Evolutionary conservation across 2,329 filamentous ascomycete species (phyloP).

Genomic region (Xylaria sp.): DNA sequence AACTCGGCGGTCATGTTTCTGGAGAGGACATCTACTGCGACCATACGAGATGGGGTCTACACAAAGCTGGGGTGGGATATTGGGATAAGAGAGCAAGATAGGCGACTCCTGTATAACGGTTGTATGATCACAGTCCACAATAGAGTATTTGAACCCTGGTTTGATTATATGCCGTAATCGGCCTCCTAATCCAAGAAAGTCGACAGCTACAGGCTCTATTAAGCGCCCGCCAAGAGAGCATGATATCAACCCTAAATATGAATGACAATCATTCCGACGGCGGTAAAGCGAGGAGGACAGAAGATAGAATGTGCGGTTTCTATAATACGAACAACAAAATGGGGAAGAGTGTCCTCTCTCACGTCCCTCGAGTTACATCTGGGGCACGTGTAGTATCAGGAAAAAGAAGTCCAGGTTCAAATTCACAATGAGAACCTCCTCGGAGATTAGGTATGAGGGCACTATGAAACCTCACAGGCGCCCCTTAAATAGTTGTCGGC

Average conservation of each 20-base stretch:
- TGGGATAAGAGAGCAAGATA: slow-evolving; percentile 22
- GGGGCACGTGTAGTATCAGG: no score
- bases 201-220: not conserved
- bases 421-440: no score
- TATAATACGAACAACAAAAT: no score
- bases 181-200: not conserved
- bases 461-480: not conserved
- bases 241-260: no score
- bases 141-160: not conserved
- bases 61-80: slow-evolving; percentile 31
- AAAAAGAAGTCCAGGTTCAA: no score
- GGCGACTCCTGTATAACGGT: not conserved
- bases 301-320: no score
- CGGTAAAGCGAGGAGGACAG: no score
- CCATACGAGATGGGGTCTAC: slow-evolving; percentile 31
- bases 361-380: no score
- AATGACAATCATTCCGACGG: no score
- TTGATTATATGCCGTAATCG: not conserved
- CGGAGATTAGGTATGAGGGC: no score
- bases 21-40: slow-evolving; percentile 37
- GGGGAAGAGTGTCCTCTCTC: no score
- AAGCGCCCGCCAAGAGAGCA: no score
- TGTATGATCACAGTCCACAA: not conserved
- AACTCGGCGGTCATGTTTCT: slow-evolving; percentile 26
- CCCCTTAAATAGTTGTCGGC: not conserved